phyloP scores from a whole-genome alignment of 148 eudicot species.

The Amaranthus palmeri region DNA sequence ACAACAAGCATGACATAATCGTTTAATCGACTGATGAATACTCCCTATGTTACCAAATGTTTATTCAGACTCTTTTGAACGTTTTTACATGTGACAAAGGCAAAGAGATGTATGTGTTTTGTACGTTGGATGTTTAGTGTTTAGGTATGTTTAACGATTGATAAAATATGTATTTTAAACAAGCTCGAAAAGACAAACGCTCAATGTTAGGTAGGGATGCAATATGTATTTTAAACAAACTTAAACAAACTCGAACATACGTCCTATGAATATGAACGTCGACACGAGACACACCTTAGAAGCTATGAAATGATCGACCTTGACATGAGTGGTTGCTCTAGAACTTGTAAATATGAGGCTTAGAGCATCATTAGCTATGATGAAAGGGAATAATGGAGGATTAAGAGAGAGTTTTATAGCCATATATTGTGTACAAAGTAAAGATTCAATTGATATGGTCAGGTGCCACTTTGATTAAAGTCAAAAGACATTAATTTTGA shows the following conservation, averaged over 20 bases:
- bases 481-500: slow-evolving; percentile 27
- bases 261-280: not conserved
- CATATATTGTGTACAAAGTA: slow-evolving; percentile 13
- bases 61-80: no score
- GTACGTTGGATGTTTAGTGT: not conserved
- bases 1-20: not conserved
- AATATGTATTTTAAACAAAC: not conserved
- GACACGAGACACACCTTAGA: not conserved
- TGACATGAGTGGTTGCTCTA: not conserved
- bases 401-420: slow-evolving; percentile 3
- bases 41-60: no score
- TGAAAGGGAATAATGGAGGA: not conserved
- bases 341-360: not conserved
- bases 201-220: not conserved
- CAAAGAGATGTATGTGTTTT: no score
- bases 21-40: not conserved
- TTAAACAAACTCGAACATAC: no score
- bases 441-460: slow-evolving; percentile 5
- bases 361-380: slow-evolving; percentile 10
- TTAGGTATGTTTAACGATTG: not conserved
- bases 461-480: slow-evolving; percentile 22
- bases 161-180: not conserved
- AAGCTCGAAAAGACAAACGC: no score
- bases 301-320: not conserved
- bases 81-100: no score